Conservation (phyloP, 1,284 basidiomycete species). For the Rhodotorula sp. region DNA sequence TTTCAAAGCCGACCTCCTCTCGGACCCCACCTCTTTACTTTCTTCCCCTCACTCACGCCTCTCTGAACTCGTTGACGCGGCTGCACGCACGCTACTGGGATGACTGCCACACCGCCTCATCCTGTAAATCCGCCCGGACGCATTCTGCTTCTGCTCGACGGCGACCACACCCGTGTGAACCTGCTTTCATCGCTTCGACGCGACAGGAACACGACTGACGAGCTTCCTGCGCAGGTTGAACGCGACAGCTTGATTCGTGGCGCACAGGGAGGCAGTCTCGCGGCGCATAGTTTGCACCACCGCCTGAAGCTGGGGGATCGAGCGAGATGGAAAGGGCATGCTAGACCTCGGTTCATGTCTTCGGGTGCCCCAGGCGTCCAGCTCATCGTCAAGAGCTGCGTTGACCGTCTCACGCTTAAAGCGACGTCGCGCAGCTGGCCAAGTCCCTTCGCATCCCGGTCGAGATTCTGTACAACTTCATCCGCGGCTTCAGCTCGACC, state of each 20-base stretch:
- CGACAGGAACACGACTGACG: background rate
- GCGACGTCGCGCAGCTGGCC: conserved; percentile 5
- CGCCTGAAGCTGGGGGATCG: conserved; percentile 9
- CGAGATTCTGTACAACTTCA: background rate
- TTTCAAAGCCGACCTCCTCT: background rate
- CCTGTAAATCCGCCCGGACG: background rate
- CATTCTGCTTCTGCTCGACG: conserved; percentile 12
- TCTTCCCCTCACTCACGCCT: background rate
- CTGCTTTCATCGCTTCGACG: background rate
- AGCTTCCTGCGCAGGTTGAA: background rate
- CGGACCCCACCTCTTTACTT: background rate
- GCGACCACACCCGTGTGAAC: conserved; percentile 1
- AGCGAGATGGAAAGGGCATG: background rate
- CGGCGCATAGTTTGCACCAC: conserved; percentile 8
- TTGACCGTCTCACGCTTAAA: background rate
- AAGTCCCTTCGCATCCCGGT: background rate
- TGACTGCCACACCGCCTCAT: background rate
- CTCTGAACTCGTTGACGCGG: background rate
- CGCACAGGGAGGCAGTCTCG: conserved; percentile 16
- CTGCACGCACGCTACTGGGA: background rate
- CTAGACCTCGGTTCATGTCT: background rate
- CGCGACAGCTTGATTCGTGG: background rate
- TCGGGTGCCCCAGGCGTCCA: background rate
- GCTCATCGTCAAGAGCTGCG: too few species aligned
- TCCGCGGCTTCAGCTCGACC: conserved; percentile 10